Evolutionary conservation across 164 flowering plant species (phyloP).

Genomic region (Aristolochia californica): DNA sequence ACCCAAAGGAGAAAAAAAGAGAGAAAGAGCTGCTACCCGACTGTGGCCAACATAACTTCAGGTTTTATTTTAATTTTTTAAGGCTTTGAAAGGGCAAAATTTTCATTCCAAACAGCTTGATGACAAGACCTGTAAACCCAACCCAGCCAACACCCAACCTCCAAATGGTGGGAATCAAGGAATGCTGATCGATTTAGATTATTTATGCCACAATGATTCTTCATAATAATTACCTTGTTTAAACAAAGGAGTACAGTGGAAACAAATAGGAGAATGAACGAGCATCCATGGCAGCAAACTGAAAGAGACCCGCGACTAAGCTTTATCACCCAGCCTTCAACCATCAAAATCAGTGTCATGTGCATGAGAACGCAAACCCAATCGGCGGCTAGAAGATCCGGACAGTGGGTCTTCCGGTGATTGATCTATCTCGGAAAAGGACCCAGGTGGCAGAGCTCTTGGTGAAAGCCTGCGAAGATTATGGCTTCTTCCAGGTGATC

Average conservation of each 20-base stretch:
- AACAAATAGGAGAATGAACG: too few relatives aligned
- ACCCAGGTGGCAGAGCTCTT: slow-evolving; percentile 7
- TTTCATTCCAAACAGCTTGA: slow-evolving; percentile 5
- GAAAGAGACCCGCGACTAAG: neutral
- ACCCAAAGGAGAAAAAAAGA: too few relatives aligned
- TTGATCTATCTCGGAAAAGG: slow-evolving; percentile 11
- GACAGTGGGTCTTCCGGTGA: slow-evolving; percentile 3
- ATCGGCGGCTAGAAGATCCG: neutral
- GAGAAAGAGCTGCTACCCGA: too few relatives aligned
- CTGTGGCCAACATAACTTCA: too few relatives aligned
- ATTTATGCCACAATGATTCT: too few relatives aligned
- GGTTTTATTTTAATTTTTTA: too few relatives aligned
- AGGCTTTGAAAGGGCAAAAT: neutral
- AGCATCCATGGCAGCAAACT: too few relatives aligned
- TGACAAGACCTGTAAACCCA: slow-evolving; percentile 6
- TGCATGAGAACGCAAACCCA: neutral
- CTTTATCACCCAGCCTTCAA: neutral
- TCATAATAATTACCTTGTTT: too few relatives aligned
- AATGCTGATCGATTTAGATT: neutral
- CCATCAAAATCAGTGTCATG: neutral
- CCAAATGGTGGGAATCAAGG: neutral
- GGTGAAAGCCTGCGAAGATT: slow-evolving; percentile 17
- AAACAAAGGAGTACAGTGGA: too few relatives aligned
- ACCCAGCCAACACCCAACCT: neutral
- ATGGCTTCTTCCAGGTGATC: slow-evolving; percentile 17